Base-by-base conservation (phyloP, 148 eudicot genomes). In the Polygonum maritimum region DNA sequence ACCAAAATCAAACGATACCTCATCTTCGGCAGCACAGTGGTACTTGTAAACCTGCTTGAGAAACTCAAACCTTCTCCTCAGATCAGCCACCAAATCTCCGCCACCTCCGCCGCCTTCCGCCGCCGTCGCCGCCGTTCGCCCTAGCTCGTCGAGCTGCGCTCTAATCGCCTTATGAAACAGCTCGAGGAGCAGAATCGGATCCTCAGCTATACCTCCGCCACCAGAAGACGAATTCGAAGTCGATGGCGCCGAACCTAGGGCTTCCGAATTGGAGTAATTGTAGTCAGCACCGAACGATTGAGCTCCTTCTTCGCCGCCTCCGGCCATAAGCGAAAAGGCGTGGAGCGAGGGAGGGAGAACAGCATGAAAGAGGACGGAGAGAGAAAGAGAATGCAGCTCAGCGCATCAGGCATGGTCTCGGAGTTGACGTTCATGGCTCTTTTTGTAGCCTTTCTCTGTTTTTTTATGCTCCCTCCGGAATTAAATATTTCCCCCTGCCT, bases 1-100 rank as follows among this genome's bases (percentile, higher is more conserved):
- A 44, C 16, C 31, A 26, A 58, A 52, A 18, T 33, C 8, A 22
- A 63, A 65, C 12, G 11, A 41, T 40, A 90, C 98, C 98, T 94
- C 92, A 79, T 92, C 93, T 79, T 94, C 95, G 18, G 95, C 97
- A 71, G 88, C 85, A 62, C 84, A 90, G 57, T 91, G 95, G 39
- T 91, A 88, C 65, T 81, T 79, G 75, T 84, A 90, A 21, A 91
- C 97, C 76, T 83, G 82, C 83, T 83, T 90, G 62, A 94, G 79
- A 77, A 94, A 94, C 81, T 91, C 89, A 54, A 94, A 84, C 82
- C 91, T 80, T 76, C 84, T 75, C 21, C 75, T 74, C 22, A 94
- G 77, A 65, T 88, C 87, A 47, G 16, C 79, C 57, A 89, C 80
- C 58, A 67, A 26, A 47, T 85, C 85, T 10, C 78, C 48, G 3